phyloP scores from a whole-genome alignment of 257 asterid genomes.

The Solanum paucissectum region DNA sequence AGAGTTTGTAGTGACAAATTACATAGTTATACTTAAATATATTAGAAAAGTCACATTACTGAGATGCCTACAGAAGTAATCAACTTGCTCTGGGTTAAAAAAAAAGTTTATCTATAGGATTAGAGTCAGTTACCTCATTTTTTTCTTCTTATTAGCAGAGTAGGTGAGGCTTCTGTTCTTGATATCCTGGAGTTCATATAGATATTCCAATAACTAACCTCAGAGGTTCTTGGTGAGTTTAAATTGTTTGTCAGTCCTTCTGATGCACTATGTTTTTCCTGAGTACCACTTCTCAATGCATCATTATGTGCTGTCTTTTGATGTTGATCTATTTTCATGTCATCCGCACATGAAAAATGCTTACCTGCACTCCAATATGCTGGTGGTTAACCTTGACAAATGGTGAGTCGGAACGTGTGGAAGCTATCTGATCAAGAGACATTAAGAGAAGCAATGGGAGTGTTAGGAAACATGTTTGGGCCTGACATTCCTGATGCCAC shows the following conservation, averaged over 20 bases:
- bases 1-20: too few relatives aligned
- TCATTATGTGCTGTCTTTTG: neutral
- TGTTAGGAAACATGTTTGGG: slow-evolving; percentile 76
- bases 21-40: too few relatives aligned
- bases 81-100: too few relatives aligned
- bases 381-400: slow-evolving; percentile 76
- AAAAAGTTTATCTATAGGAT: too few relatives aligned
- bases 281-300: neutral
- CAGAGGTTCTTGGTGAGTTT: neutral
- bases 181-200: neutral
- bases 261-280: neutral
- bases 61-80: too few relatives aligned
- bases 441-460: slow-evolving; percentile 77
- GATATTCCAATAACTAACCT: neutral
- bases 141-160: neutral
- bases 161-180: neutral
- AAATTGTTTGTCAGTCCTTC: neutral
- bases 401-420: slow-evolving; percentile 76
- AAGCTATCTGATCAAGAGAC: slow-evolving; percentile 63
- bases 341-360: slow-evolving; percentile 91
- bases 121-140: too few relatives aligned
- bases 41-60: too few relatives aligned
- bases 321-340: slow-evolving; percentile 5
- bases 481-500: slow-evolving; percentile 55
- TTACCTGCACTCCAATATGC: slow-evolving; percentile 74